Evolutionary conservation across 352 stramenopile species (phyloP).

Genomic region (Phytophthora meadii): DNA sequence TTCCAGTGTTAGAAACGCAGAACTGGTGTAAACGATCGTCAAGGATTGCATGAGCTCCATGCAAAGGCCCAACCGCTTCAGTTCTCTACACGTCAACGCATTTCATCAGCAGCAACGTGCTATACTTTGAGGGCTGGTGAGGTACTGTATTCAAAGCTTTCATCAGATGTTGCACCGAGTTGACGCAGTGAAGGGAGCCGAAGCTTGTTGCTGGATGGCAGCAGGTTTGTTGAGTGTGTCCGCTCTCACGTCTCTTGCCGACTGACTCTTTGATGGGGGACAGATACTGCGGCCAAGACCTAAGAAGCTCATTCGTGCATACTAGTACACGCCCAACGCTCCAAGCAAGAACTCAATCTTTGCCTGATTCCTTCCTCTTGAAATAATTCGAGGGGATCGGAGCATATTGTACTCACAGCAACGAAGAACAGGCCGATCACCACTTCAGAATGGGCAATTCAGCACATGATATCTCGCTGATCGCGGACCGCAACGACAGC

Average conservation of each 20-base stretch:
- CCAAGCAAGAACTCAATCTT: too few species aligned
- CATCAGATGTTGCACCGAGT: too few species aligned
- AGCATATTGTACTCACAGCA: background rate
- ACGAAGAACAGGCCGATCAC: background rate
- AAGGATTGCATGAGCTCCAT: conserved; percentile 11
- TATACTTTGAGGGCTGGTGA: too few species aligned
- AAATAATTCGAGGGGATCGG: too few species aligned
- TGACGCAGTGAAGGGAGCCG: conserved; percentile 11
- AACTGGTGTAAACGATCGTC: conserved; percentile 5
- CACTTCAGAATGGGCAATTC: conserved; percentile 1
- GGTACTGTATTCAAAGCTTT: too few species aligned
- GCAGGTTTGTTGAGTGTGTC: background rate
- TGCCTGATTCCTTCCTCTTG: too few species aligned
- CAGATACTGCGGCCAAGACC: too few species aligned
- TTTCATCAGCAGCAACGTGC: background rate
- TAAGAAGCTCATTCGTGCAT: too few species aligned
- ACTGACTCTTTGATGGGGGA: conserved; percentile 6
- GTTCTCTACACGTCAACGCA: conserved; percentile 2
- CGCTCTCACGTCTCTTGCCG: conserved; percentile 8
- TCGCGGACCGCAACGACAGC: conserved; percentile 1
- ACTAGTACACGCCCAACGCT: too few species aligned
- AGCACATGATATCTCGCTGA: conserved; percentile 25
- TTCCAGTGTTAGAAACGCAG: conserved; percentile 16
- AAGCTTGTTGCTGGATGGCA: conserved; percentile 15
- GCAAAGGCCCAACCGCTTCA: background rate